phyloP scores from a whole-genome alignment of 140 eudicot genomes.

The Flaveria floridana region DNA sequence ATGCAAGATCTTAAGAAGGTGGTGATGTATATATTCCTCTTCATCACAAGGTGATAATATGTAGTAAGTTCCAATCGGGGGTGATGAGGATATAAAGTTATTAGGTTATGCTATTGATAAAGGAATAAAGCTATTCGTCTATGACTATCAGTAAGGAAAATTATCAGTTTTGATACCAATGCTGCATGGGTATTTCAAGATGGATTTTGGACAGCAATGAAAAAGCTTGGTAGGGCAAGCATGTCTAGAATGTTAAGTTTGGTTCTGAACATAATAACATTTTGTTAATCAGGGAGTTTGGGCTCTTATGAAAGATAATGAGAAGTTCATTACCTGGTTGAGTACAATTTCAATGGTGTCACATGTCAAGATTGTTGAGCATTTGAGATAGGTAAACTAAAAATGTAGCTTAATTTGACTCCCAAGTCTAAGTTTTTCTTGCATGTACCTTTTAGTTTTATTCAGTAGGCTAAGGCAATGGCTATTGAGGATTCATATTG shows the following conservation, averaged over 20 bases:
- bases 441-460: neutral
- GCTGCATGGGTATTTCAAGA: constrained; percentile 17
- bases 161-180: neutral
- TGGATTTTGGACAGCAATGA: neutral
- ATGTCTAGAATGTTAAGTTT: neutral
- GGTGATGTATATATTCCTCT: too few species aligned
- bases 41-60: neutral
- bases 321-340: constrained; percentile 1
- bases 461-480: constrained; percentile 9
- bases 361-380: neutral
- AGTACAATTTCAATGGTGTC: constrained; percentile 10
- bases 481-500: constrained; percentile 8
- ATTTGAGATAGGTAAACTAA: neutral
- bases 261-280: neutral
- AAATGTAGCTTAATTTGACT: neutral
- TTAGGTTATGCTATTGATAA: neutral
- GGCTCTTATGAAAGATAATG: neutral
- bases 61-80: neutral
- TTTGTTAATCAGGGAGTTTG: constrained; percentile 7
- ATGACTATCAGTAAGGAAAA: neutral
- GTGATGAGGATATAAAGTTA: constrained; percentile 1
- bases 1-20: too few species aligned
- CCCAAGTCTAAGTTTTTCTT: neutral
- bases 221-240: neutral
- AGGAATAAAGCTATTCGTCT: neutral